These are phyloP conservation scores for Cryphonectria carpinicola DNA, from an alignment of 2,329 filamentous ascomycete species.

Conservation along the genomic window DNA sequence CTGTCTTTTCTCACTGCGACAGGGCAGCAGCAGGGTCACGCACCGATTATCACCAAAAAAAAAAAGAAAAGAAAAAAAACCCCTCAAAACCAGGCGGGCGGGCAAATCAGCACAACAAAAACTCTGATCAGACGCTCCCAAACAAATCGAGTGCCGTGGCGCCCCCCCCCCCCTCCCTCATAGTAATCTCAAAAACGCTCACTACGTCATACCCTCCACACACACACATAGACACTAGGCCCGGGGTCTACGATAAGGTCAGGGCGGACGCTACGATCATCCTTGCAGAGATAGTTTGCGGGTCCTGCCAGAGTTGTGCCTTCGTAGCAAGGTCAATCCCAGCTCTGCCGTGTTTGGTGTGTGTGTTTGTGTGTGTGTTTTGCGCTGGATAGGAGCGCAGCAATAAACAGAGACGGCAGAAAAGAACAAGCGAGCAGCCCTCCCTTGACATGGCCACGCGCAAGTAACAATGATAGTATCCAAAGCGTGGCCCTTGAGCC, in stretches of 20 bases:
- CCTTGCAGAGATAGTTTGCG: slow-evolving; percentile 14
- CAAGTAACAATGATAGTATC: neutral
- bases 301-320: slow-evolving; percentile 11
- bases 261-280: slow-evolving; percentile 20
- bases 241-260: slow-evolving; percentile 16
- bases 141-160: neutral
- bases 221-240: neutral
- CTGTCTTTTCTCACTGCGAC: neutral
- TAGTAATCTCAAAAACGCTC: neutral
- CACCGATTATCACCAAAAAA: neutral
- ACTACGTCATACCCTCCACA: slow-evolving; percentile 18
- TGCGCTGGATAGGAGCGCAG: neutral
- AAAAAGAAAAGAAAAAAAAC: too few species aligned
- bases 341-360: neutral
- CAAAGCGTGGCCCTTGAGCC: neutral
- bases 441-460: neutral
- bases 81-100: neutral
- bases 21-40: neutral
- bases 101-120: neutral
- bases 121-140: neutral
- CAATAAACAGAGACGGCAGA: neutral
- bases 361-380: neutral
- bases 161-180: too few species aligned
- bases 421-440: neutral
- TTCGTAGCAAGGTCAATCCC: slow-evolving; percentile 22